Evolutionary conservation across 208 protist genomes (phyloP).

Genomic region (Vickermania spadyakhi): DNA sequence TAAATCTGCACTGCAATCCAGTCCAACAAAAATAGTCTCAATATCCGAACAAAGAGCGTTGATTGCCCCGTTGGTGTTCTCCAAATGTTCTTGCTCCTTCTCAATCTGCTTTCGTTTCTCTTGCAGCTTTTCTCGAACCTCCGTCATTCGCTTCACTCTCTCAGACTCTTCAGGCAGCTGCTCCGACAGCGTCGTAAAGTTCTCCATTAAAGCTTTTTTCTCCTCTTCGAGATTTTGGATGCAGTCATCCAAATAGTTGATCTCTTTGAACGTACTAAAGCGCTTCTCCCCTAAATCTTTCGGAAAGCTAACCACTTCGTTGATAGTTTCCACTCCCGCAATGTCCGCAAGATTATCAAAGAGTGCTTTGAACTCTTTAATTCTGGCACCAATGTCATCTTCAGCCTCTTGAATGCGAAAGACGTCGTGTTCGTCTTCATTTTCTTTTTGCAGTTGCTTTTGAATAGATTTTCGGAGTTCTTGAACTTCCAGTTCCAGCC

Average conservation of each 20-base stretch:
- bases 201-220: not conserved
- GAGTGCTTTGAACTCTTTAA: constrained; percentile 34
- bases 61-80: constrained; percentile 9
- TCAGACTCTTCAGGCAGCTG: constrained; percentile 1
- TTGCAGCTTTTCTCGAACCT: constrained; percentile 5
- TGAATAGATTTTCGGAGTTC: constrained; percentile 7
- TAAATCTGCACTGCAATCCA: constrained; percentile 28
- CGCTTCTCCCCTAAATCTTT: constrained; percentile 29
- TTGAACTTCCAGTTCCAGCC: constrained; percentile 16
- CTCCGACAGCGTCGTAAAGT: not conserved
- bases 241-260: constrained; percentile 36
- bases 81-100: constrained; percentile 1
- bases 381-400: constrained; percentile 5
- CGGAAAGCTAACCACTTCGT: constrained; percentile 45
- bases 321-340: constrained; percentile 29
- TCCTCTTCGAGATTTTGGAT: constrained; percentile 21
- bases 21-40: constrained; percentile 24
- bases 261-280: constrained; percentile 40
- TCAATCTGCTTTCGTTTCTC: not conserved
- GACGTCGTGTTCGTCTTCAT: constrained; percentile 2
- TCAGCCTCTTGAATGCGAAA: not conserved
- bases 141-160: constrained; percentile 2
- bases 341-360: constrained; percentile 33
- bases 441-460: constrained; percentile 2
- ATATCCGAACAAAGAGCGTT: constrained; percentile 21